Conservation (phyloP, 2,329 filamentous ascomycete species). For the Monascus ruber region DNA sequence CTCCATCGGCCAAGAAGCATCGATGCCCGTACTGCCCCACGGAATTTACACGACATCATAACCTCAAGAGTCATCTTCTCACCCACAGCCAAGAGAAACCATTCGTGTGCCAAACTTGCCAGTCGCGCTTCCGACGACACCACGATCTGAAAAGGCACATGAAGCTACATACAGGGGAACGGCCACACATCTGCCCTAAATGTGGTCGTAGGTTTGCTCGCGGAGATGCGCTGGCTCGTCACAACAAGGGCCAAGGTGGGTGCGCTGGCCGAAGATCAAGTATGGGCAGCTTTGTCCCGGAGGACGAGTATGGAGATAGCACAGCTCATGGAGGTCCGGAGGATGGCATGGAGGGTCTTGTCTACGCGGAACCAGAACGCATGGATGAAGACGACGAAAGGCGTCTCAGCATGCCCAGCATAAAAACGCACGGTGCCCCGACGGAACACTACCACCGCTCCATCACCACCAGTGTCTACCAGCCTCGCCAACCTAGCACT, state of each 20-base stretch:
- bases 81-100: conserved; percentile 98
- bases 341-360: conserved; percentile 52
- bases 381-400: conserved; percentile 41
- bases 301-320: conserved; percentile 53
- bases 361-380: conserved; percentile 43
- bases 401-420: conserved; percentile 50
- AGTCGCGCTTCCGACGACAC: conserved; percentile 80
- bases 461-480: conserved; percentile 35
- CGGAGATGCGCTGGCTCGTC: conserved; percentile 84
- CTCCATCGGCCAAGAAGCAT: conserved; percentile 75
- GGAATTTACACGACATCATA: conserved; percentile 94
- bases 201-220: conserved; percentile 91
- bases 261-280: conserved; percentile 86
- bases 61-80: conserved; percentile 91
- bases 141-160: conserved; percentile 94
- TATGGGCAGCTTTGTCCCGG: conserved; percentile 67
- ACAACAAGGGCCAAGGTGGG: conserved; percentile 90
- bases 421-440: conserved; percentile 57
- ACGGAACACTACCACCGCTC: conserved; percentile 39
- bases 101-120: conserved; percentile 85
- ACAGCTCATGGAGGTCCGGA: conserved; percentile 37
- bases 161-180: conserved; percentile 92
- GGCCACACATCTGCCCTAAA: conserved; percentile 87
- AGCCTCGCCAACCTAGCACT: conserved; percentile 60
- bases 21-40: conserved; percentile 95